Evolutionary conservation across 768 basidiomycete genomes (phyloP), one percentile per base, ranked within the genome.

Genomic region (Naganishia antarctica): DNA sequence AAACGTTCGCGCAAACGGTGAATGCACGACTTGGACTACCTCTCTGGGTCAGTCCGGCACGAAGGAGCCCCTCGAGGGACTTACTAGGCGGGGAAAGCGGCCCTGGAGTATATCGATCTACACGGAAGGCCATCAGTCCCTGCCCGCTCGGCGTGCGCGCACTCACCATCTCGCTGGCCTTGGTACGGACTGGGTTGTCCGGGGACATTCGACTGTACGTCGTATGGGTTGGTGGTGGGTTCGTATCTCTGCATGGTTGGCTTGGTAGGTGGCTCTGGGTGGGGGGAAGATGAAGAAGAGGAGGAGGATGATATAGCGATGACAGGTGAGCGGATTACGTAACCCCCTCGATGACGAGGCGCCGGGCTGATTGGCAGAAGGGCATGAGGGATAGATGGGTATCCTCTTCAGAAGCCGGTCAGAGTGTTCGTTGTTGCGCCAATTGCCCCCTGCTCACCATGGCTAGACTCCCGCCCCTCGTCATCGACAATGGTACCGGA

Each of bases 1-100:
- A 61, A 76, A 77, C 13, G 73, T 72, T 28, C 76, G 64, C 7
- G 71, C 73, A 61, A 77, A 77, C n/a, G 76, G 76, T 3, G 76
- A 77, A 53, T 77, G 76, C 4, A 70, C 71, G 46, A 75, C 73
- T 60, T 75, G 70, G 62, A 75, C 76, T 73, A 49, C 25, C 0
- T 26, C 45, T 26, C 12, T 31, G 45, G 13, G 21, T 41, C 25
- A 51, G 49, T 21, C 7, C 21, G 4, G 4, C 15, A 9, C 9
- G 16, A 8, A 25, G 23, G 29, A 32, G 31, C 21, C 21, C 25
- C 23, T 0, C 8, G 41, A n/a, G 1, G 15, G 28, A 60, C 73
- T 62, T 26, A 74, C 71, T 69, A 28, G 73, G 73, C 5, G 73
- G 73, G 64, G 67, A 69, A 25, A 66, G 68, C 6, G 71, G 73